These are phyloP conservation scores for Malassezia arunalokei DNA, from an alignment of 1,284 basidiomycete genomes.

Conservation along the genomic window DNA sequence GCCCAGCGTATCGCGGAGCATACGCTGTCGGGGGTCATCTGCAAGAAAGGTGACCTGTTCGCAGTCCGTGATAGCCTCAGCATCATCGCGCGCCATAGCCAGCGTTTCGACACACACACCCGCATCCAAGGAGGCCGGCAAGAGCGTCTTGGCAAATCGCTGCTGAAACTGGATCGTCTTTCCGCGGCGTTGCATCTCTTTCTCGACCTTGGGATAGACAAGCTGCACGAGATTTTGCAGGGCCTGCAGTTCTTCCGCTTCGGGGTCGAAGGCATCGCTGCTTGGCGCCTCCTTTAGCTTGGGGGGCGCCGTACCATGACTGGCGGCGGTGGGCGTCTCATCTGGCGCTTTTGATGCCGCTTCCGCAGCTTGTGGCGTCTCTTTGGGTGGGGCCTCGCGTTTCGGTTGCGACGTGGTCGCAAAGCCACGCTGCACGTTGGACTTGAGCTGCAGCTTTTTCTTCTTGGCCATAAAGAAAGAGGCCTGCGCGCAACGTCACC, in stretches of 20 bases:
- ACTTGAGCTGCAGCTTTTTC: conserved; percentile 40
- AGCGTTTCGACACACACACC: not conserved
- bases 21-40: not conserved
- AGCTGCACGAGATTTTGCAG: conserved; percentile 53
- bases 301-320: not conserved
- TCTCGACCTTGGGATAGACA: conserved; percentile 75
- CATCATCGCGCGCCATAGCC: not conserved
- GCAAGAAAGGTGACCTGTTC: not conserved
- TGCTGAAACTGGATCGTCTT: conserved; percentile 66
- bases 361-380: not conserved
- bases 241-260: conserved; percentile 38
- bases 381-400: conserved; percentile 54
- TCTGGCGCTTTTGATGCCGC: not conserved
- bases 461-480: conserved; percentile 24
- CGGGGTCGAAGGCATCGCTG: conserved; percentile 21
- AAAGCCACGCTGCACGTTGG: conserved; percentile 37
- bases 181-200: conserved; percentile 63
- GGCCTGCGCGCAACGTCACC: not conserved
- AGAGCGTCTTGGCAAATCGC: conserved; percentile 59
- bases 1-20: not conserved
- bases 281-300: not conserved
- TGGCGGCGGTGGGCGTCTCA: not conserved
- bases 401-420: conserved; percentile 58
- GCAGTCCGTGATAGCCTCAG: not conserved
- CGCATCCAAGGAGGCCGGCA: conserved; percentile 24